Base-by-base conservation (phyloP, 2,329 filamentous ascomycete species). In the Colletotrichum chlorophyti region DNA sequence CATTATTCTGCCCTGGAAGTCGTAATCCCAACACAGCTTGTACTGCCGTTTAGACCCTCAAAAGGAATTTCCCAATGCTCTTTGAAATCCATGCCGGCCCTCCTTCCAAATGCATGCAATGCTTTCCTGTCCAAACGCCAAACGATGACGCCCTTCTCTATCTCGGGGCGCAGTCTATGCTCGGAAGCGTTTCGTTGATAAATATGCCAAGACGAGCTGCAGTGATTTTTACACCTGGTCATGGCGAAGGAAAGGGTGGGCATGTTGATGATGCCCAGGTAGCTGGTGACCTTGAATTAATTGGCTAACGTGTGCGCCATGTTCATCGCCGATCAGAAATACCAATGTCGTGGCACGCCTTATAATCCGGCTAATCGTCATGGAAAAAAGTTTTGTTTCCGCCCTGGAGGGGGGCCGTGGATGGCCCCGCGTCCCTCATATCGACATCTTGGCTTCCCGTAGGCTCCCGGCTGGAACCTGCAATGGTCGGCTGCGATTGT, bases 351-450 rank as follows among this genome's bases (percentile, higher is more conserved):
- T n/a, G n/a, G n/a, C n/a, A n/a, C n/a, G n/a, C n/a, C n/a, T n/a
- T n/a, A n/a, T n/a, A 12, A 14, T 14, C 10, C 9, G 21, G 17
- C 46, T 66, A 76, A 51, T 81, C 74, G 58, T 83, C 79, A 53
- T 78, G 76, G 67, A 84, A 83, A 64, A 84, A 84, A 1, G 76
- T 79, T 27, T 75, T 72, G 64, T 75, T 79, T 40, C 74, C 75
- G 43, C 74, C 75, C 53, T 77, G 77, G 15, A 82, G 71, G 12
- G 83, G 80, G 8, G 83, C 83, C 2, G 82, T 83, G 8, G 82
- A 82, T 6, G 83, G 81, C 6, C 79, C 81, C 19, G 79, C 81
- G 60, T 86, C 84, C 34, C 76, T 69, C 83, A 86, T 86, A 19
- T 82, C 79, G 26, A 85, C 74, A 53, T 86, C 83, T 49, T 79